Evolutionary conservation across 352 stramenopile species (phyloP).

Genomic region (Phytophthora nicotianae): DNA sequence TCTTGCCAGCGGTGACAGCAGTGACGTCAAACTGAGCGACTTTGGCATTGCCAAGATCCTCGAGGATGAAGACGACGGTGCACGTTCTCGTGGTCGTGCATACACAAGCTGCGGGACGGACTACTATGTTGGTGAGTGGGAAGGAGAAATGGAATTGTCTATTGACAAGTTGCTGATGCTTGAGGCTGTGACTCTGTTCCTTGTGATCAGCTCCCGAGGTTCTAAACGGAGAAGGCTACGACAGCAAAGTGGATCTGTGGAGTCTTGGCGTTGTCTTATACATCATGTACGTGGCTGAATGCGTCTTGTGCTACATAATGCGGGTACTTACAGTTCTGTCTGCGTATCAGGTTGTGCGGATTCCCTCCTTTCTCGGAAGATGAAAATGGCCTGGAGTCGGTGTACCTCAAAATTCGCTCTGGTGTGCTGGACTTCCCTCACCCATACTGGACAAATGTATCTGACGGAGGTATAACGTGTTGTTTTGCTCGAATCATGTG

Average conservation of each 20-base stretch:
- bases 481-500: constrained; percentile 8
- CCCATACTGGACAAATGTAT: constrained; percentile 89
- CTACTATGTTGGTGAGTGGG: constrained; percentile 80
- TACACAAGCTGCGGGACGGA: constrained; percentile 90
- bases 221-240: constrained; percentile 84
- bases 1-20: constrained; percentile 72
- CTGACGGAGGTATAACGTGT: constrained; percentile 54
- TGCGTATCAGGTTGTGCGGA: constrained; percentile 61
- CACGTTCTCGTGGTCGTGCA: constrained; percentile 66
- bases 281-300: constrained; percentile 68
- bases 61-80: constrained; percentile 78
- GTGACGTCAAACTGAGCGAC: constrained; percentile 83
- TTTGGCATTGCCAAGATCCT: constrained; percentile 87
- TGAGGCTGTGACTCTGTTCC: neutral
- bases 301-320: neutral
- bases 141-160: neutral
- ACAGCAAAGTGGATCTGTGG: constrained; percentile 89
- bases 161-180: constrained; percentile 7
- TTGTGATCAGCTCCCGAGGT: constrained; percentile 69
- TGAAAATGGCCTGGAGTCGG: constrained; percentile 80
- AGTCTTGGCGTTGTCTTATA: constrained; percentile 88
- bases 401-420: constrained; percentile 87
- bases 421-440: constrained; percentile 79
- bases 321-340: neutral
- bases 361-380: constrained; percentile 87